Base-by-base conservation (phyloP, 768 basidiomycete genomes). In the Trametes elegans region DNA sequence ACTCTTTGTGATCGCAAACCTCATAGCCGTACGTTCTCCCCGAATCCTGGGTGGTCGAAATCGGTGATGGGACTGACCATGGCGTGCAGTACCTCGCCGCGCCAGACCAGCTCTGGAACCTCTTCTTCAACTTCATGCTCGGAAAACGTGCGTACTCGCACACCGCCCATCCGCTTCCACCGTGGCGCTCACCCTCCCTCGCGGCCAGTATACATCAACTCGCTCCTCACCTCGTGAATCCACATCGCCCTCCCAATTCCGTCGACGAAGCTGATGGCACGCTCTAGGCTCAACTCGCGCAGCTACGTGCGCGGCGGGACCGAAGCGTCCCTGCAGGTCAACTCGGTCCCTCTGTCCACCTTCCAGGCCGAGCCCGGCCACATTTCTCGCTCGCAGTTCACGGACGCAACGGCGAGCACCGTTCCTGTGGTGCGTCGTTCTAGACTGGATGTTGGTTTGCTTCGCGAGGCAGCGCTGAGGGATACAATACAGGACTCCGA, bases 51-150 rank as follows among this genome's bases (percentile, higher is more conserved):
- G 18, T 39, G 8, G 14, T 14, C 13, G 19, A 16, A 5, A 2
- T 24, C 14, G 14, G 18, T 8, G 13, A 7, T 24, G 29, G 47
- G 24, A 35, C 19, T 48, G n/a, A 48, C 23, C 3, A 2, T 26
- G 5, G 32, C 7, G 5, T 35, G 21, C 18, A 48, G 47, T 48
- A 48, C 16, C 47, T 48, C 13, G 47, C 47, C 21, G 47, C 47
- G 23, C 47, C 47, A 1, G 2, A 34, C 7, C 47, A 48, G 16
- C 47, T 48, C 28, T 48, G 38, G 34, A 32, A 7, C 5, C 47
- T 48, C 4, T 48, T 48, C 34, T 38, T 48, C 47, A 48, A 48
- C 26, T 48, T 48, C 47, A 48, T 48, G 47, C 35, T 48, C 34
- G 47, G 47, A 5, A 48, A 48, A 27, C 24, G 47, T 48, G 16